Percentiles rank a stretch among this genome's conserved stretches.
Conservation (phyloP, 139 green algal genomes). For the Spirogloea muscicola region DNA sequence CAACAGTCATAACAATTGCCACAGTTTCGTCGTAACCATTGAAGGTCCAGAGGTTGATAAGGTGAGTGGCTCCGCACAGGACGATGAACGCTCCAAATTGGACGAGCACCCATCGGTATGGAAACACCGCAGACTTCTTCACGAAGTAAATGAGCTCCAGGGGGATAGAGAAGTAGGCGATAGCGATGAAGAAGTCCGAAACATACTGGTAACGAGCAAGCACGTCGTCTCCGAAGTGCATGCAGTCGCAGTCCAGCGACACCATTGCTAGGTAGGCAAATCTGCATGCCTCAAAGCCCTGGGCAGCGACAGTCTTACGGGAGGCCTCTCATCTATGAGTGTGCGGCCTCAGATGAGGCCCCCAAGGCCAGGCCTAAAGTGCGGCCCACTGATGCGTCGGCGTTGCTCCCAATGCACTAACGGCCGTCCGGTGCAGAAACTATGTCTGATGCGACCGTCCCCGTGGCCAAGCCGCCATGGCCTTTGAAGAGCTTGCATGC, state of each 20-base stretch:
- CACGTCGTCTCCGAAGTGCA: constrained; percentile 21
- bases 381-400: too few species aligned
- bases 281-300: too few species aligned
- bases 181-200: constrained; percentile 36
- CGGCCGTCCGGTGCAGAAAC: too few species aligned
- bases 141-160: constrained; percentile 46
- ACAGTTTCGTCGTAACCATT: constrained; percentile 24
- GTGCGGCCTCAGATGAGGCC: too few species aligned
- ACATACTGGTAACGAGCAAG: constrained; percentile 37
- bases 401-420: too few species aligned
- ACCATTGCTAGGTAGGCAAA: too few species aligned
- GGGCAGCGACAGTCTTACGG: too few species aligned
- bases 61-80: constrained; percentile 29
- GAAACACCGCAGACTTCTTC: constrained; percentile 38
- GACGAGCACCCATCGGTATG: constrained; percentile 27
- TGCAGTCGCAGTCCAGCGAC: constrained; percentile 32
- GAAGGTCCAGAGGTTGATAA: constrained; percentile 39
- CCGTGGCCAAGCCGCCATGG: too few species aligned
- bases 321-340: too few species aligned
- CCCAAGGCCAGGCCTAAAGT: too few species aligned
- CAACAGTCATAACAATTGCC: constrained; percentile 35
- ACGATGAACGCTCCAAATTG: constrained; percentile 44
- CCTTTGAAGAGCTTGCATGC: too few species aligned
- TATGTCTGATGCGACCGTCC: too few species aligned
- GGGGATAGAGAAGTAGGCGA: constrained; percentile 44